Evolutionary conservation across 1,139 yeast species (phyloP).

Genomic region (Yamadazyma triangularis): DNA sequence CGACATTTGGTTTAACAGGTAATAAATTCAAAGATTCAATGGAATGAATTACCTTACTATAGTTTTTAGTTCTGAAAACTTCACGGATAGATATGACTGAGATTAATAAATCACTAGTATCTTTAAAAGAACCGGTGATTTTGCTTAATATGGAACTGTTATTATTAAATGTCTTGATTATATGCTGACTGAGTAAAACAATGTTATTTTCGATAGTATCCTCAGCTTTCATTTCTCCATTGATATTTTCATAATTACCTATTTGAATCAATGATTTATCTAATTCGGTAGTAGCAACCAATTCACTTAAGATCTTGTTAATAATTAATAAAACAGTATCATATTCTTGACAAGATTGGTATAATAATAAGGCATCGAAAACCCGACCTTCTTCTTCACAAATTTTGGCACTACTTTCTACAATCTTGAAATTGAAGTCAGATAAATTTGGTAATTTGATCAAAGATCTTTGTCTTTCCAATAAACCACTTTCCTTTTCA

Average conservation of each 20-base stretch:
- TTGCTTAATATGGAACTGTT: constrained; percentile 45
- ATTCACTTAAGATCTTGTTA: constrained; percentile 76
- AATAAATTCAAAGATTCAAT: constrained; percentile 61
- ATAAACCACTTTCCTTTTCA: constrained; percentile 73
- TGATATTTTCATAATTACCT: constrained; percentile 33
- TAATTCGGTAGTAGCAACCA: constrained; percentile 68
- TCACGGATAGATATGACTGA: constrained; percentile 67
- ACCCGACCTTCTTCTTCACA: constrained; percentile 93
- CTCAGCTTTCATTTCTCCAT: constrained; percentile 15
- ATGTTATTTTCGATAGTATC: constrained; percentile 43
- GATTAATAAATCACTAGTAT: constrained; percentile 62
- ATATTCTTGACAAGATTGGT: constrained; percentile 85
- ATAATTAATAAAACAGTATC: constrained; percentile 77
- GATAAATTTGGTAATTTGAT: constrained; percentile 56
- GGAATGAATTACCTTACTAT: constrained; percentile 55
- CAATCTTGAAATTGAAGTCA: constrained; percentile 49
- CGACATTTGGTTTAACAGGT: constrained; percentile 49
- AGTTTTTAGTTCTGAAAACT: constrained; percentile 52
- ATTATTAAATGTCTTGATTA: constrained; percentile 49
- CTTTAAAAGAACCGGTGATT: constrained; percentile 45
- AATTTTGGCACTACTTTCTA: constrained; percentile 78
- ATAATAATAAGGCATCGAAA: constrained; percentile 79
- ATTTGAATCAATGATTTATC: constrained; percentile 51
- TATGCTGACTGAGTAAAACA: constrained; percentile 55
- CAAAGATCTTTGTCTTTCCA: constrained; percentile 74